Percentiles rank a stretch among this genome's conserved stretches.
These are phyloP conservation scores for Penicillium italicum DNA, from an alignment of 2,329 filamentous ascomycete genomes.

Conservation along the genomic window DNA sequence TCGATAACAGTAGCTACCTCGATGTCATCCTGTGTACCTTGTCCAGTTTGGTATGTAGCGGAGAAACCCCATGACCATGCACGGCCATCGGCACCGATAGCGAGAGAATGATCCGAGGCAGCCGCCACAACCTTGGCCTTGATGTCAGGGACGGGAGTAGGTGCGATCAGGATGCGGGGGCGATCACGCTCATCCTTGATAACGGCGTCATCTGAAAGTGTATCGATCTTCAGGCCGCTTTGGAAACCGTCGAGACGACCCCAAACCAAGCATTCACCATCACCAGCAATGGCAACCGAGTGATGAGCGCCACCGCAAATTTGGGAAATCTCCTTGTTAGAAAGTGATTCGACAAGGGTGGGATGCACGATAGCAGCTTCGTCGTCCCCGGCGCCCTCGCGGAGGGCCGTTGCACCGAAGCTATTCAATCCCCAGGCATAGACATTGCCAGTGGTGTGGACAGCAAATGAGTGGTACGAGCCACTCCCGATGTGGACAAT, in stretches of 20 bases:
- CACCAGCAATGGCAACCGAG: slow-evolving; percentile 56
- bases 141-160: slow-evolving; percentile 59
- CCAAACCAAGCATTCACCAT: slow-evolving; percentile 57
- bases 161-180: slow-evolving; percentile 68
- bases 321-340: slow-evolving; percentile 59
- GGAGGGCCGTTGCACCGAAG: slow-evolving; percentile 73
- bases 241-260: slow-evolving; percentile 59
- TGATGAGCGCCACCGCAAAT: slow-evolving; percentile 75
- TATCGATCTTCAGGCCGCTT: slow-evolving; percentile 56
- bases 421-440: slow-evolving; percentile 86
- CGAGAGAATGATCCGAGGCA: slow-evolving; percentile 70
- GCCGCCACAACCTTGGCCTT: slow-evolving; percentile 58
- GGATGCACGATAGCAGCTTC: slow-evolving; percentile 71
- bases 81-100: slow-evolving; percentile 64
- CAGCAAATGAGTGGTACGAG: slow-evolving; percentile 76
- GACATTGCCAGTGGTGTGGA: slow-evolving; percentile 64
- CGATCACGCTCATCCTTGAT: slow-evolving; percentile 62
- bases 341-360: slow-evolving; percentile 62
- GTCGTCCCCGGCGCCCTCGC: slow-evolving; percentile 61
- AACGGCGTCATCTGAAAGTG: slow-evolving; percentile 56
- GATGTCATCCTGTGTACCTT: slow-evolving; percentile 74
- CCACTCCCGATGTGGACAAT: slow-evolving; percentile 65
- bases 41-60: slow-evolving; percentile 75
- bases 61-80: slow-evolving; percentile 79
- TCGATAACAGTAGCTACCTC: slow-evolving; percentile 74